phyloP scores from a whole-genome alignment of 345 rosid genomes.

The Eucalyptus tenuipes region DNA sequence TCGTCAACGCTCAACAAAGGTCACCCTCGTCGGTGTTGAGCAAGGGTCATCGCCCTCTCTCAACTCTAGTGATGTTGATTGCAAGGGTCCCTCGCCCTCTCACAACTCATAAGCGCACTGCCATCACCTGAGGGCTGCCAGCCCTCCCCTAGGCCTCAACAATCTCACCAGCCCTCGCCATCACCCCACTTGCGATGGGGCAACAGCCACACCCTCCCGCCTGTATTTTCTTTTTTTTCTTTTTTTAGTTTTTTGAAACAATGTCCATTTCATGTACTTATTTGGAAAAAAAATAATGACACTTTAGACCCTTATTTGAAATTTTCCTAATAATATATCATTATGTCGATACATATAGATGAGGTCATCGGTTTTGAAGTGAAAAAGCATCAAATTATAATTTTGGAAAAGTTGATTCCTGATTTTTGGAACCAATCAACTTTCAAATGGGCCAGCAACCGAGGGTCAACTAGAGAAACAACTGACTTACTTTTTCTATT shows the following conservation, averaged over 20 bases:
- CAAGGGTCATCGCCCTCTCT: accelerated
- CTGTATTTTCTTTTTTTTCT: too few relatives aligned
- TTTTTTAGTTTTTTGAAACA: too few relatives aligned
- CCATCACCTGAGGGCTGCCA: too few relatives aligned
- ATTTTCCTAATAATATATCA: too few relatives aligned
- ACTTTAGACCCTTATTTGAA: accelerated
- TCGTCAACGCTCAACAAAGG: accelerated
- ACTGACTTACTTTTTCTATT: accelerated
- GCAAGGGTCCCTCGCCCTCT: too few relatives aligned
- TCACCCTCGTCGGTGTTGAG: accelerated
- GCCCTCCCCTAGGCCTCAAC: accelerated
- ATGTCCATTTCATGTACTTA: accelerated
- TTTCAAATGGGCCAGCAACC: not conserved
- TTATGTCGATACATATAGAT: accelerated
- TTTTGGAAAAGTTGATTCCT: not conserved
- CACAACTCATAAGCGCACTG: too few relatives aligned
- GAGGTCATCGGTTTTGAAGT: accelerated
- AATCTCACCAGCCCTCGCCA: accelerated
- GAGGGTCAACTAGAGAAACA: accelerated
- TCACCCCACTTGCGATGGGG: accelerated
- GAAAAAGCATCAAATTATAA: not conserved
- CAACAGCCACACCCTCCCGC: accelerated
- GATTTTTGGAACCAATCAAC: accelerated
- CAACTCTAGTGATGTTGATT: accelerated
- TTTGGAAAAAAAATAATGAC: too few relatives aligned